Evolutionary conservation across 345 rosid species (phyloP), one percentile per base, ranked within the genome.

Genomic region (Combretum micranthum): DNA sequence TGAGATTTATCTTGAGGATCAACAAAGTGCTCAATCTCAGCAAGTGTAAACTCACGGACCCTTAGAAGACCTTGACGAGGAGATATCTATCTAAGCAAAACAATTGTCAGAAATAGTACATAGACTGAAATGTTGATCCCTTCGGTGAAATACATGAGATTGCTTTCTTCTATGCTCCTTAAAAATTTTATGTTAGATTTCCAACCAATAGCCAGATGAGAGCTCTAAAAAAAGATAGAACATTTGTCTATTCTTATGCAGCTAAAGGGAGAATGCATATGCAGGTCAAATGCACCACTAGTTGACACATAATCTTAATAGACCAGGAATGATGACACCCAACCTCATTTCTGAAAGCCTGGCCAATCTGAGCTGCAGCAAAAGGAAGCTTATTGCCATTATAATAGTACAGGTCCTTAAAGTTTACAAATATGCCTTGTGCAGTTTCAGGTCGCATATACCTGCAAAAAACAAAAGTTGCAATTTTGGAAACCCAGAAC

Each of bases 371-470:
- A 58, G 98, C 98, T 0, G 97, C 98, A 39, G 97, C 98, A 78
- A 92, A 92, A 12, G 98, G 97, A 51, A 92, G 93, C 72, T 87
- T 92, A 54, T 76, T 81, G 39, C 97, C 97, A 44, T 92, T 92
- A 73, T 88, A 85, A 75, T 92, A 83, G 62, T 92, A 92, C 70
- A 88, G 57, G 46, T 92, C 91, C 64, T 83, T 86, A 69, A 92
- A 92, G 62, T 92, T 86, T 49, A 92, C 98, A 64, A 92, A 92
- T 44, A 92, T 92, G 55, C 98, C 98, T 77, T 92, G 98, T 0
- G 98, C 98, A 22, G 98, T 92, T 76, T 92, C 98, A 64, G 98
- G 97, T 32, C 96, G 95, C 98, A 92, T 78, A 66, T 75, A 92
- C 71, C 98, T 92, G 76, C 65, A 68, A 56, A 25, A 69, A 45